Conservation (phyloP, 1,284 basidiomycete genomes). For the Cutaneotrichosporon mucoides region DNA sequence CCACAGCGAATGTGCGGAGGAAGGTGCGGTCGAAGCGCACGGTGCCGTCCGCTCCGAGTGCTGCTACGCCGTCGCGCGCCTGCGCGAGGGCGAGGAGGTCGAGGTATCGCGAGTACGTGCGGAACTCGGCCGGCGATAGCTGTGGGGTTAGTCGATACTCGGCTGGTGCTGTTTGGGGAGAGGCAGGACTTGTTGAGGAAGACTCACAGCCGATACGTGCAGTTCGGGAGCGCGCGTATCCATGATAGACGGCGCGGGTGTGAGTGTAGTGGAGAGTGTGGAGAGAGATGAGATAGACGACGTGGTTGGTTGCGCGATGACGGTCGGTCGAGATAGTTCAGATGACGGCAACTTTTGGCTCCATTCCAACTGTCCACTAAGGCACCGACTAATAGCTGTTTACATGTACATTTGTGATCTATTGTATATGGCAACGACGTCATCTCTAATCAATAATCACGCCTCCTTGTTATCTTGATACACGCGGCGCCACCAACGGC, state of each 20-base stretch:
- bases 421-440: no score
- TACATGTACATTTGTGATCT: no score
- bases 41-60: conserved; percentile 14
- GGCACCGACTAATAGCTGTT: no score
- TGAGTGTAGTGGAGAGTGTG: not conserved
- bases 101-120: conserved; percentile 21
- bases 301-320: no score
- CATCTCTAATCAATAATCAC: no score
- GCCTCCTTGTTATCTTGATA: not conserved
- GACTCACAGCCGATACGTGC: conserved; percentile 14
- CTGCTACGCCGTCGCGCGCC: conserved; percentile 5
- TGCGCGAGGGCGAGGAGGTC: conserved; percentile 19
- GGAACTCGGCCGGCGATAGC: conserved; percentile 23
- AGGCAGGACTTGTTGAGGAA: not conserved
- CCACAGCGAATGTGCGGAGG: conserved; percentile 12
- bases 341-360: no score
- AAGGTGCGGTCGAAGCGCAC: conserved; percentile 16
- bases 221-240: conserved; percentile 11
- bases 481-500: conserved; percentile 20
- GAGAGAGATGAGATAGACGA: not conserved
- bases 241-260: conserved; percentile 3
- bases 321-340: not conserved
- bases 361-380: no score
- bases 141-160: conserved; percentile 1
- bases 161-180: not conserved